Conservation (phyloP, 306 rosid genomes). For the Quercus variabilis region DNA sequence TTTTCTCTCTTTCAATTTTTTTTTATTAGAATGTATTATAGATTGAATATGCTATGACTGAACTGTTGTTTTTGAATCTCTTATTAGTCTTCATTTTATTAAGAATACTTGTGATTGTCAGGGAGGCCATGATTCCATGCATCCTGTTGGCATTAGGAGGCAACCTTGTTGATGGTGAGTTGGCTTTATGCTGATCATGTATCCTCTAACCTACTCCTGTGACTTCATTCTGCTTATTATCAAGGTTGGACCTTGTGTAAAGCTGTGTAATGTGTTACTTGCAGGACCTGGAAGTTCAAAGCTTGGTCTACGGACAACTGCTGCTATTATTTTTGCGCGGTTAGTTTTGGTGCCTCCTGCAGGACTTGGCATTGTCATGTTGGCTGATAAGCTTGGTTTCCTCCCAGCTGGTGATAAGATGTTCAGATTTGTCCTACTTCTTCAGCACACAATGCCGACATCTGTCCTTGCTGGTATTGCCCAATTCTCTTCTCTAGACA, state of each 20-base stretch:
- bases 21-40: background rate
- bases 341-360: slow-evolving; percentile 83
- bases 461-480: slow-evolving; percentile 85
- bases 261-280: slow-evolving; percentile 18
- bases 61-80: background rate
- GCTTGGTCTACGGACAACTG: slow-evolving; percentile 85
- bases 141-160: slow-evolving; percentile 97
- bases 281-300: slow-evolving; percentile 98
- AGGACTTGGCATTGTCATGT: slow-evolving; percentile 81
- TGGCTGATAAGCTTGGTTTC: slow-evolving; percentile 97
- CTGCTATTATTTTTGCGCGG: slow-evolving; percentile 73
- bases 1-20: background rate
- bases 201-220: background rate
- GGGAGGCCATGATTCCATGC: slow-evolving; percentile 99
- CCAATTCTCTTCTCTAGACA: slow-evolving; percentile 1
- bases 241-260: background rate
- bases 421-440: slow-evolving; percentile 88
- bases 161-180: slow-evolving; percentile 87
- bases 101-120: slow-evolving; percentile 43
- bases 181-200: slow-evolving; percentile 8
- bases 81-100: background rate
- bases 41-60: background rate
- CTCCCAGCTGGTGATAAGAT: slow-evolving; percentile 80
- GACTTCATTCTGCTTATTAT: background rate
- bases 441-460: slow-evolving; percentile 98